Evolutionary conservation across 1,139 yeast genomes (phyloP).

Genomic region (Entelexis paramagnoliae): DNA sequence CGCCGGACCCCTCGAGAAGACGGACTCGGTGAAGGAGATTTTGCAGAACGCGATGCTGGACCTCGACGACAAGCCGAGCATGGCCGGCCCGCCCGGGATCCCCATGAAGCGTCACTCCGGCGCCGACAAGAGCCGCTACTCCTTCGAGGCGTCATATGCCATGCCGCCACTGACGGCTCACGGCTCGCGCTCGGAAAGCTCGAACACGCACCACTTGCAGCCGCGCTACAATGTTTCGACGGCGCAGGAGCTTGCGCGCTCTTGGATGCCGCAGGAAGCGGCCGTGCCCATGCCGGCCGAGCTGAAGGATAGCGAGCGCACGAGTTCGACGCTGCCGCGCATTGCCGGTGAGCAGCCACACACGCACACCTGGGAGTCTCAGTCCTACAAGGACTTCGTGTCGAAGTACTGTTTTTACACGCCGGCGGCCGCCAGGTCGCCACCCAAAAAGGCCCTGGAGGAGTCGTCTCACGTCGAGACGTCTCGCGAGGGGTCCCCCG

Average conservation of each 20-base stretch:
- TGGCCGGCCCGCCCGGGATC: slow-evolving; percentile 8
- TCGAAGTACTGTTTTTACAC: slow-evolving; percentile 56
- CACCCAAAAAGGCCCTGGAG: not conserved
- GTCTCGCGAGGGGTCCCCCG: not conserved
- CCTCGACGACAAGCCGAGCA: not conserved
- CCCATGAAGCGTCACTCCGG: slow-evolving; percentile 13
- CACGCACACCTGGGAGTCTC: slow-evolving; percentile 39
- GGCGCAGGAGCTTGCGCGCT: not conserved
- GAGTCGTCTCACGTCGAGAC: not conserved
- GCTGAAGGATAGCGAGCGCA: not conserved
- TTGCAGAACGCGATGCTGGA: not conserved
- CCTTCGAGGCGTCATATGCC: slow-evolving; percentile 33
- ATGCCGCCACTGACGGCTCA: slow-evolving; percentile 11
- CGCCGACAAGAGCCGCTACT: slow-evolving; percentile 27
- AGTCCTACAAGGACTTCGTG: slow-evolving; percentile 55
- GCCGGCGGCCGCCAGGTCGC: slow-evolving; percentile 3
- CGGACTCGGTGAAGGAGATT: not conserved
- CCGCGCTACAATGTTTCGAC: not conserved
- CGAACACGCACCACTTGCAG: not conserved
- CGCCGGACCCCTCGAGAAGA: not conserved
- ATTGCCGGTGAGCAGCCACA: not conserved
- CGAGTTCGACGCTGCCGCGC: not conserved
- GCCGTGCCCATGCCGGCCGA: not conserved
- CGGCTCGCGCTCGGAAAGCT: not conserved
- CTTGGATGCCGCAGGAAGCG: slow-evolving; percentile 1